Percentiles rank a stretch among this genome's conserved stretches.
Conservation (phyloP, 2,329 filamentous ascomycete genomes). For the Penicillium thymicola region DNA sequence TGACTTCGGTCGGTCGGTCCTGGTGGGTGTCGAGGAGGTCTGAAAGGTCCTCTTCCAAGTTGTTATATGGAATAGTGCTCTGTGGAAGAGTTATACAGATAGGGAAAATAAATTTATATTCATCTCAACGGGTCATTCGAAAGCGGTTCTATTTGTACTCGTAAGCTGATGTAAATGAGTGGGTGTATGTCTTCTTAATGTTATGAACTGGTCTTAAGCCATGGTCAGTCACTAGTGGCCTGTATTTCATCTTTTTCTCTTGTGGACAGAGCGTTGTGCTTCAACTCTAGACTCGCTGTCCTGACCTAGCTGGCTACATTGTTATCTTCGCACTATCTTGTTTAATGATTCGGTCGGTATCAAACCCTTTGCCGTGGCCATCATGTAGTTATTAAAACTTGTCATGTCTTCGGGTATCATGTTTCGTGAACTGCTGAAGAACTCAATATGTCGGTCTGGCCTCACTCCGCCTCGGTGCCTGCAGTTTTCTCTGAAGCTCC, state of each 20-base stretch:
- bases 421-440: slow-evolving; percentile 4
- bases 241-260: no score
- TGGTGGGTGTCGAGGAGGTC: slow-evolving; percentile 87
- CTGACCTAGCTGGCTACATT: background rate
- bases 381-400: background rate
- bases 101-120: background rate
- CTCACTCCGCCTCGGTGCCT: slow-evolving; percentile 2
- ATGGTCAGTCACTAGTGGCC: no score
- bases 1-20: slow-evolving; percentile 71
- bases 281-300: background rate
- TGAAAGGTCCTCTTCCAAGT: slow-evolving; percentile 67
- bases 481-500: slow-evolving; percentile 2
- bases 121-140: no score
- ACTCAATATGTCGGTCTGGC: background rate
- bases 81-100: background rate
- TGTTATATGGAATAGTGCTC: slow-evolving; percentile 48
- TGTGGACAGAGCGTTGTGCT: no score
- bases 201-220: no score
- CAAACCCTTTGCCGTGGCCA: background rate
- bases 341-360: background rate
- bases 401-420: slow-evolving; percentile 5
- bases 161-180: no score
- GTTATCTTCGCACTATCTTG: no score
- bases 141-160: no score
- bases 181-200: no score